Conservation (phyloP, 2,329 filamentous ascomycete species). For the Acephala macrosclerotiorum region DNA sequence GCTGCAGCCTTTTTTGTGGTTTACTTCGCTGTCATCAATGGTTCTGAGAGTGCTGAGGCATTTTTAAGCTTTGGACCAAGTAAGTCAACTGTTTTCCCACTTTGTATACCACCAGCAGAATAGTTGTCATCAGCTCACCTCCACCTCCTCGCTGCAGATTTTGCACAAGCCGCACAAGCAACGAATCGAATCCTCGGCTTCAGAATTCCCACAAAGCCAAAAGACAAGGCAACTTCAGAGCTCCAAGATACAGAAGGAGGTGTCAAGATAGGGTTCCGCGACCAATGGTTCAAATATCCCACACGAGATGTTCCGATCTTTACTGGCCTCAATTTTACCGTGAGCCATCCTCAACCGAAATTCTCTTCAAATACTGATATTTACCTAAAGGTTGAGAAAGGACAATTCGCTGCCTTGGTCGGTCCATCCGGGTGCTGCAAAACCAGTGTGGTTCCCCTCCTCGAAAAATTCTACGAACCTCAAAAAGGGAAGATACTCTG, state of each 20-base stretch:
- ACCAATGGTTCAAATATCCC: slow-evolving; percentile 68
- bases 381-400: slow-evolving; percentile 54
- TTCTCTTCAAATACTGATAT: slow-evolving; percentile 23
- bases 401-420: slow-evolving; percentile 75
- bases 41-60: slow-evolving; percentile 59
- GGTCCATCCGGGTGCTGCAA: slow-evolving; percentile 74
- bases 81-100: slow-evolving; percentile 18
- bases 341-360: slow-evolving; percentile 20
- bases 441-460: slow-evolving; percentile 71
- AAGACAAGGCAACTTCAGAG: slow-evolving; percentile 22
- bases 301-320: slow-evolving; percentile 64
- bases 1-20: slow-evolving; percentile 37
- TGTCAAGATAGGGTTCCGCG: slow-evolving; percentile 61
- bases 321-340: slow-evolving; percentile 64
- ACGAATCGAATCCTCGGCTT: slow-evolving; percentile 64
- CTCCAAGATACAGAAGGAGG: slow-evolving; percentile 47
- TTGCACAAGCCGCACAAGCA: slow-evolving; percentile 64
- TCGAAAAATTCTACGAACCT: slow-evolving; percentile 76
- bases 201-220: slow-evolving; percentile 27
- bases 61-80: slow-evolving; percentile 60
- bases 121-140: too few species aligned
- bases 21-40: slow-evolving; percentile 59
- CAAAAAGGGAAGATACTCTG: slow-evolving; percentile 69
- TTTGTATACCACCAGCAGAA: slow-evolving; percentile 7
- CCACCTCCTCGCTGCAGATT: slow-evolving; percentile 44